Evolutionary conservation across 768 basidiomycete species (phyloP), one percentile per base, ranked within the genome.

Genomic region (Hirschioporus abietinus): DNA sequence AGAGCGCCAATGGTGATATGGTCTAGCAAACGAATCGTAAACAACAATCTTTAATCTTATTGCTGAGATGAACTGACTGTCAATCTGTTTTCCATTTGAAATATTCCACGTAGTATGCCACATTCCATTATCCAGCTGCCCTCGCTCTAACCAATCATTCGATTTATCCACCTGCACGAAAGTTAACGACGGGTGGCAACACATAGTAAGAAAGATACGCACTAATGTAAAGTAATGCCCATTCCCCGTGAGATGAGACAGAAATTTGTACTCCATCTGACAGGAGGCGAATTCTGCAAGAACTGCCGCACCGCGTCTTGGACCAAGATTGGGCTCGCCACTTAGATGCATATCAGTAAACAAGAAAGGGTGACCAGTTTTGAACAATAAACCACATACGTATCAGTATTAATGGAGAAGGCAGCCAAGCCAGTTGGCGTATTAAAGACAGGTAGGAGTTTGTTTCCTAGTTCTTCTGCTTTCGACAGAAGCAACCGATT

Each of bases 71-170:
- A 52, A 81, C 82, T 36, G 66, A 90, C 89, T 68, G 66, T 82
- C 79, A 66, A 69, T 68, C 0, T 86, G 84, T 60, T 75, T 70
- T 6, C 82, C 88, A 1, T 76, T 73, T 17, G 73, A 76, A 2
- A 88, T 69, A 69, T 86, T 79, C 88, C 88, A 92, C 34, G 70
- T 59, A 1, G 81, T 78, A 7, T 89, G 87, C 67, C 89, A 79
- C 88, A 92, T 89, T 7, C 89, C 83, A 83, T 0, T 83, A 80
- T 1, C 68, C 61, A 42, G 69, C 73, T 24, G 86, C 73, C 71
- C 89, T 78, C 1, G 84, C 80, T 7, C 75, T 70, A 92, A 76
- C 25, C 77, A 69, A 42, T 81, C 73, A 65, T 86, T 84, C 20
- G 89, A 76, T 1, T 72, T 76, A 34, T 81, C 78, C 0, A 80